phyloP scores from a whole-genome alignment of 805 yeast species.

The Priceomyces melissophilus region DNA sequence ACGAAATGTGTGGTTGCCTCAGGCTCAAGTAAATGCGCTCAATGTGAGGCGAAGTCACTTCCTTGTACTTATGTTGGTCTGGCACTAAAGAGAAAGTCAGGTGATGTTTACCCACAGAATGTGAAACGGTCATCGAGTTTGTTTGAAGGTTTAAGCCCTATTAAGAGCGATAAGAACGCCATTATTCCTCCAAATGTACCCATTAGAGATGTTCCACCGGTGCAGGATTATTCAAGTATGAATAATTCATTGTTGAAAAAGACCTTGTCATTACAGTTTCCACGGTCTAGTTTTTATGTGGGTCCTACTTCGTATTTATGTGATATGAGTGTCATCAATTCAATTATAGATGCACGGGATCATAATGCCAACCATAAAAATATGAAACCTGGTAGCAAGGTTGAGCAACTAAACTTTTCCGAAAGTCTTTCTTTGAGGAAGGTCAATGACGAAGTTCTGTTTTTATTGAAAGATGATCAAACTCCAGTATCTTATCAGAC shows the following conservation, averaged over 20 bases:
- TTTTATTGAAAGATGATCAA: conserved; percentile 77
- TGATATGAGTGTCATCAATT: conserved; percentile 66
- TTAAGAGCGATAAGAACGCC: not conserved
- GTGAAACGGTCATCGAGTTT: conserved; percentile 17
- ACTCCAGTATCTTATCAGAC: conserved; percentile 63
- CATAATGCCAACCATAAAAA: conserved; percentile 9
- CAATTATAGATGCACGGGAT: conserved; percentile 42
- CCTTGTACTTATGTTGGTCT: conserved; percentile 73
- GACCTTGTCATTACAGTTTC: conserved; percentile 76
- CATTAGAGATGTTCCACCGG: conserved; percentile 54
- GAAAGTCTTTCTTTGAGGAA: conserved; percentile 66
- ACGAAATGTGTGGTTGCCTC: conserved; percentile 73
- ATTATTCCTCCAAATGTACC: conserved; percentile 40
- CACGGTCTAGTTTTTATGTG: conserved; percentile 82
- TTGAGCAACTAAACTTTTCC: conserved; percentile 77
- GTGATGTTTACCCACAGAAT: conserved; percentile 9
- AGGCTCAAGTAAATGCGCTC: conserved; percentile 61
- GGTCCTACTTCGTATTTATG: conserved; percentile 81
- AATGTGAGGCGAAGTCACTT: conserved; percentile 70
- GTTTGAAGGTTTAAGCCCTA: conserved; percentile 7
- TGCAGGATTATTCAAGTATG: conserved; percentile 64
- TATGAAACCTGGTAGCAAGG: conserved; percentile 34
- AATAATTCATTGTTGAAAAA: conserved; percentile 63
- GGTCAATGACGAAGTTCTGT: conserved; percentile 74
- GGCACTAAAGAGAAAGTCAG: conserved; percentile 39